These are phyloP conservation scores for Cercospora zeae-maydis DNA, from an alignment of 2,329 filamentous ascomycete genomes.

Conservation along the genomic window DNA sequence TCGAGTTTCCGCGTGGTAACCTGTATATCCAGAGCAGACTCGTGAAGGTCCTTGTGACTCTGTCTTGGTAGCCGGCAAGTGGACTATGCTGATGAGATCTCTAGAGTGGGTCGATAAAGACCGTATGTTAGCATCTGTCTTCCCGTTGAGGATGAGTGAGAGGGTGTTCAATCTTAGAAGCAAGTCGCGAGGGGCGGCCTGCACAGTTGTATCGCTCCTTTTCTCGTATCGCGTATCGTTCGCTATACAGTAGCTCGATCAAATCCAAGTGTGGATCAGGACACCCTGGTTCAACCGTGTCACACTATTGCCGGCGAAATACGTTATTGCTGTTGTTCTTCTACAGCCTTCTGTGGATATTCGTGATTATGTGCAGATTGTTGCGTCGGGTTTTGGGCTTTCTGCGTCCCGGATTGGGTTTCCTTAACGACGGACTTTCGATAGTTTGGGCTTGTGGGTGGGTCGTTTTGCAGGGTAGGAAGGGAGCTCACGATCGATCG, in stretches of 20 bases:
- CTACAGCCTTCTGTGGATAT: not conserved
- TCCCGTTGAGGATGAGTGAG: constrained; percentile 32
- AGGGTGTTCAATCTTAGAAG: constrained; percentile 29
- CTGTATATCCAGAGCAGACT: not conserved
- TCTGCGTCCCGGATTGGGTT: not conserved
- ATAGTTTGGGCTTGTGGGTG: not conserved
- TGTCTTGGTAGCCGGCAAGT: not conserved
- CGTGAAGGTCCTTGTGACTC: not conserved
- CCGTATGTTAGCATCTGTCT: constrained; percentile 24
- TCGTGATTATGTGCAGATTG: not conserved
- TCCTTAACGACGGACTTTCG: not conserved
- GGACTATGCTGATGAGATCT: not conserved
- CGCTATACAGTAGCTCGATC: not conserved
- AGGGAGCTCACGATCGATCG: not conserved
- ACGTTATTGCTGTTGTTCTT: not conserved
- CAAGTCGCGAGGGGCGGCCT: not conserved
- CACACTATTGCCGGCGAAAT: not conserved
- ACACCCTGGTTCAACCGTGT: not conserved
- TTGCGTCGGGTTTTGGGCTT: not conserved
- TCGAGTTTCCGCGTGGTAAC: not conserved
- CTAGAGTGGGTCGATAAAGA: constrained; percentile 13
- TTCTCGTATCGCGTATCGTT: not conserved
- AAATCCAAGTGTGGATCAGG: not conserved
- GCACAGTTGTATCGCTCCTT: not conserved
- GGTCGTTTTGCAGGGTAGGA: not conserved